Base-by-base conservation (phyloP, 257 asterid species). In the Ligustrum vulgare region DNA sequence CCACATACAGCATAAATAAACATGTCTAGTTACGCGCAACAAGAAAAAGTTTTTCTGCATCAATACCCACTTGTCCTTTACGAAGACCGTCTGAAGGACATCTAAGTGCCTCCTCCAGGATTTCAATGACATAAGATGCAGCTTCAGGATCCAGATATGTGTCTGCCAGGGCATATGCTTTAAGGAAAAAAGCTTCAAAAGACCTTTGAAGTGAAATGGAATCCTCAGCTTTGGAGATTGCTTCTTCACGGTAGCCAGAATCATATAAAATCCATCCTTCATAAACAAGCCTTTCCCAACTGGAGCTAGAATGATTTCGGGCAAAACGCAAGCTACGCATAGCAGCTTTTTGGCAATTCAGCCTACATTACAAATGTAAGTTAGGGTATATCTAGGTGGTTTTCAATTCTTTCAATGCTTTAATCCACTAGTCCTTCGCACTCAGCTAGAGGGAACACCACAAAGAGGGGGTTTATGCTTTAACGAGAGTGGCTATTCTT, bases 191-290 rank as follows among this genome's bases (percentile, higher is more conserved):
- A 12, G 89, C 89, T 81, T 86, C 89, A 25, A 86, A 86, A 56
- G 89, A 86, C 79, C 89, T 79, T 51, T 83, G 87, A 60, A 86
- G 72, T 63, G 86, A 81, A 60, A 86, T 81, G 18, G 87, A 83
- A 54, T 83, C 84, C 80, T 86, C 87, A 37, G 89, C 87, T 70
- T 83, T 86, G 20, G 84, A 75, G 31, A 86, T 79, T 36, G 89
- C 89, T 79, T 86, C 89, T 63, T 86, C 84, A 69, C 87, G 87
- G 70, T 81, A 82, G 22, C 89, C 89, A 28, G 87, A 83, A 70
- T 86, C 89, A 79, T 86, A 86, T 36, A 95, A 84, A 72, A 95
- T 82, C 99, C 99, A 95, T 22, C 99, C 98, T 81, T 95, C 99
- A 43, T 95, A 93, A 72, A 95, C 85, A 78, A 95, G 97, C 76